Evolutionary conservation across 441 rosid species (phyloP), one percentile per base, ranked within the genome.

Genomic region (Jatropha multifida): DNA sequence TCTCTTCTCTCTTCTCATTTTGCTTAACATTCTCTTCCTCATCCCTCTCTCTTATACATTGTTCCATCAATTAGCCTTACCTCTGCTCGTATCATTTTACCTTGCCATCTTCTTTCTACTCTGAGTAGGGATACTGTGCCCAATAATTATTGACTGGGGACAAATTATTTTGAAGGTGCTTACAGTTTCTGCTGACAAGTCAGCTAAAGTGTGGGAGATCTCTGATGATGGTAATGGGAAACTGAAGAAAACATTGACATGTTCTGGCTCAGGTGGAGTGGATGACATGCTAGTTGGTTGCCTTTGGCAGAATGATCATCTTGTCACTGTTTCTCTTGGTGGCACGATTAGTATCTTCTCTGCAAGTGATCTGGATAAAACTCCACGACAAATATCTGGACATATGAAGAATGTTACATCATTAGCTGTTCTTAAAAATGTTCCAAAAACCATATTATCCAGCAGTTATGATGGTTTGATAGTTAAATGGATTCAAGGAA

Each of bases 251-350:
- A 93, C 97, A 40, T 78, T 93, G 85, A 78, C 82, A 62, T 85
- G 84, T 84, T 64, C 92, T 69, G 92, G 90, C 74, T 83, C 90
- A 7, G 96, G 96, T n/a, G 97, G 97, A 74, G 85, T 95, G 68
- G 94, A 95, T 65, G 99, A 92, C 79, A 95, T 95, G 99, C 86
- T 95, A 63, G 97, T 95, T 41, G 96, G 99, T 77, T 90, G 99
- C 81, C 93, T 93, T 63, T 95, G 99, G 98, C 93, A 86, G 81
- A 90, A 92, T 79, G 88, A 90, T 78, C 86, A 93, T 83, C 88
- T 92, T 69, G 96, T 95, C 80, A 88, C 91, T 23, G 90, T 95
- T 80, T 95, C 99, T 77, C 96, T 95, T 42, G 98, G 99, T 65
- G 98, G 97, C 26, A 90, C 89, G 71, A 82, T 93, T 51, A 95